Base-by-base conservation (phyloP, 2,329 filamentous ascomycete genomes). In the Conoideocrella luteorostrata region DNA sequence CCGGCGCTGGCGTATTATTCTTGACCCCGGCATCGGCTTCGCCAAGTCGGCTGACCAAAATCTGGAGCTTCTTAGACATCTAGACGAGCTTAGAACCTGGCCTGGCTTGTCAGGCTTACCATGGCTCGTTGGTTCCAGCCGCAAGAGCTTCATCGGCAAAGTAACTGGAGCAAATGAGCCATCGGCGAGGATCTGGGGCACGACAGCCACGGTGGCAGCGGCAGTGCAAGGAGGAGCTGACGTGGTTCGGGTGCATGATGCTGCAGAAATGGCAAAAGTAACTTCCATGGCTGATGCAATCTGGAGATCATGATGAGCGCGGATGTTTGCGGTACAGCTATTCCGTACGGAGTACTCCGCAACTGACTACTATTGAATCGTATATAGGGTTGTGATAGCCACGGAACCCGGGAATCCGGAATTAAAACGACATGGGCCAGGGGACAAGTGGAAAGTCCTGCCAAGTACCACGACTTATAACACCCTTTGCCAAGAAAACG, bases 21-120 rank as follows among this genome's bases (percentile, higher is more conserved):
- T 97, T 2, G 93, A 98, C 60, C 93, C 93, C 0, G 93, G 93
- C 0, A 78, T 98, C 24, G 93, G 93, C 0, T 98, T 98, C 60
- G 89, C 93, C 44, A 98, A 98, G 69, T 82, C 79, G 1, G 72
- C 75, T 43, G 71, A 75, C 32, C 88, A 96, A 61, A 96, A 96
- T 62, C 68, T 96, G 3, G 81, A 88, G 53, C 68, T 98, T 3
- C 68, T 98, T 26, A 73, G 86, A 7, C 67, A 78, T 2, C 65
- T 94, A 24, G 71, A 73, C 7, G 77, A 81, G 51, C 67, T 95
- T 50, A 72, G 82, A 22, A 66, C 68, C 34, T 82, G 78, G 72
- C 77, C 78, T 12, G 81, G 79, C 0, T 63, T 93, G 20, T 66
- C 74, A 44, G 82, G 80, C 0, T 68, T 95, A 15, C 90, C 93